A percentile compares a stretch with the other conserved stretches of the same genome.
Evolutionary conservation across 2,329 filamentous ascomycete genomes (phyloP).

Genomic region (Arachnopeziza araneosa): DNA sequence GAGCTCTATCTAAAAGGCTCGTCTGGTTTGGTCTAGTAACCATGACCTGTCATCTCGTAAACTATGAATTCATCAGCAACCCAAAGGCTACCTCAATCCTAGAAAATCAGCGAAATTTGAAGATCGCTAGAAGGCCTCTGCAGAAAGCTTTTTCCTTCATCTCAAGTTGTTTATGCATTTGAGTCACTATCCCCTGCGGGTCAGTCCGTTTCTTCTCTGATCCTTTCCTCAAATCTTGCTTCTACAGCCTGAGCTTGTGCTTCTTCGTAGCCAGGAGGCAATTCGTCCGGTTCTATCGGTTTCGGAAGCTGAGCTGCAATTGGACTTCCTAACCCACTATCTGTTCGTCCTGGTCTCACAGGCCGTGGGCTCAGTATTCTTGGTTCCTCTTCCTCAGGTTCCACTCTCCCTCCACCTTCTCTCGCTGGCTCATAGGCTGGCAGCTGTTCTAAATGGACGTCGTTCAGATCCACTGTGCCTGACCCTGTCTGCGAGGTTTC

Average conservation of each 20-base stretch:
- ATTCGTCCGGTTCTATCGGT: conserved; percentile 55
- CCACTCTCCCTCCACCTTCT: conserved; percentile 10
- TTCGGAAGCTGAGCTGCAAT: conserved; percentile 5
- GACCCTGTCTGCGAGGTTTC: conserved; percentile 54
- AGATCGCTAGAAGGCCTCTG: neutral
- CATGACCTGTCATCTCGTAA: neutral
- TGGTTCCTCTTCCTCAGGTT: conserved; percentile 15
- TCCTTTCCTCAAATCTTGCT: conserved; percentile 58
- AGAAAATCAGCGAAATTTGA: neutral
- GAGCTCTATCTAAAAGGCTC: neutral
- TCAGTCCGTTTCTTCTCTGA: conserved; percentile 53
- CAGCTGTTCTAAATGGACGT: conserved; percentile 76
- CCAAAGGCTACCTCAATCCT: neutral
- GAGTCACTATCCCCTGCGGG: conserved; percentile 3
- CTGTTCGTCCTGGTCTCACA: conserved; percentile 17
- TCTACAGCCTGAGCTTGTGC: conserved; percentile 67
- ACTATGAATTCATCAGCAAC: neutral
- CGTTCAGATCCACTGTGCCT: conserved; percentile 47
- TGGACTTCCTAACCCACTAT: conserved; percentile 15
- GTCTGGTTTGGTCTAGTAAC: neutral
- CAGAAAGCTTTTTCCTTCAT: neutral
- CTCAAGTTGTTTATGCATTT: neutral
- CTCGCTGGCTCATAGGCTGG: conserved; percentile 71
- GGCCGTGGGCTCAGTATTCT: conserved; percentile 20
- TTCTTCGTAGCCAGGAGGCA: conserved; percentile 88